Evolutionary conservation across 192 early-diverging fungal genomes (phyloP).

Genomic region (Coemansia sp.): DNA sequence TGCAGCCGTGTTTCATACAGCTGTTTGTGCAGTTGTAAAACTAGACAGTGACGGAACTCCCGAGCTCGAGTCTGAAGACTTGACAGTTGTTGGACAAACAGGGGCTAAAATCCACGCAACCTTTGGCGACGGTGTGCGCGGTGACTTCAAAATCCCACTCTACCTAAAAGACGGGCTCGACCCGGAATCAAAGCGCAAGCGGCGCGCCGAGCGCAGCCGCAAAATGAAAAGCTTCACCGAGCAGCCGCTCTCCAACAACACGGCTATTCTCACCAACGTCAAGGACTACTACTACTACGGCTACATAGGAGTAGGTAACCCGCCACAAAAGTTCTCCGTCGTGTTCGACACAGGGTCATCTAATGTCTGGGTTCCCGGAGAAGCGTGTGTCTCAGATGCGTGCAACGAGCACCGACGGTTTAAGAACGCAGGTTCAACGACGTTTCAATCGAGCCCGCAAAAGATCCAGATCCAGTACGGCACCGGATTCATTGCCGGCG

Average conservation of each 20-base stretch:
- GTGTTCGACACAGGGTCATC: conserved; percentile 70
- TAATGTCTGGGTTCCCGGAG: conserved; percentile 75
- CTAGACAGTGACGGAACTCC: conserved; percentile 6
- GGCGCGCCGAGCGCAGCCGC: conserved; percentile 35
- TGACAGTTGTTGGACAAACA: conserved; percentile 14
- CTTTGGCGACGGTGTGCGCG: conserved; percentile 16
- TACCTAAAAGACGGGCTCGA: conserved; percentile 46
- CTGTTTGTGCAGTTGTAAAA: conserved; percentile 12
- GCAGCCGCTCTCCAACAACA: conserved; percentile 14
- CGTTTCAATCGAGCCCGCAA: conserved; percentile 55
- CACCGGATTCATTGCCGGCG: conserved; percentile 86
- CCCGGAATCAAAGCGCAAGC: conserved; percentile 41
- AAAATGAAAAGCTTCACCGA: conserved; percentile 40
- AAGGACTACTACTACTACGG: conserved; percentile 65
- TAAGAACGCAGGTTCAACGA: conserved; percentile 63
- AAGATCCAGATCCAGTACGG: conserved; percentile 95
- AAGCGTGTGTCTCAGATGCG: conserved; percentile 61
- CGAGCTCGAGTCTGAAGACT: conserved; percentile 5
- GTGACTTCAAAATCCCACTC: conserved; percentile 38
- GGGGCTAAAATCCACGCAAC: conserved; percentile 29
- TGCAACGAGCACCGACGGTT: conserved; percentile 83
- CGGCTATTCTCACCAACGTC: conserved; percentile 32
- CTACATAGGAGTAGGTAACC: conserved; percentile 65
- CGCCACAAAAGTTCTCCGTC: conserved; percentile 68
- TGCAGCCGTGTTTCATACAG: conserved; percentile 21